Conservation (phyloP, 176 grass and related monocot species). For the Coix lacrymajobi region DNA sequence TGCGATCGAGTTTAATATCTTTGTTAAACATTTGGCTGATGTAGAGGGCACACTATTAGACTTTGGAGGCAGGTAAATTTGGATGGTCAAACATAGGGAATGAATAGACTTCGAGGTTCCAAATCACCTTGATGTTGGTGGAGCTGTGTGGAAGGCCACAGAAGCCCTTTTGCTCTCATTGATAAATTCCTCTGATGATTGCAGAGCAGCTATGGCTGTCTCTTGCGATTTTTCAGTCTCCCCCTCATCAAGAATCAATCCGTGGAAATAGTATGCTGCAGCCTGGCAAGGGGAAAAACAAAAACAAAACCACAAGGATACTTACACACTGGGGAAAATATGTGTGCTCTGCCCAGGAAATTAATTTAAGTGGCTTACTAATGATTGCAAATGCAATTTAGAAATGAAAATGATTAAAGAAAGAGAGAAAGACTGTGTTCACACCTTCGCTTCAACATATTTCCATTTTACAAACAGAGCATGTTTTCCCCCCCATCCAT, state of each 20-base stretch:
- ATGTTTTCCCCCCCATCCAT: conserved; percentile 75
- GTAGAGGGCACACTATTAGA: neutral
- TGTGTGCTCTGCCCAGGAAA: neutral
- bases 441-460: conserved; percentile 76
- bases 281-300: conserved; percentile 35
- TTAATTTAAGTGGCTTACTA: neutral
- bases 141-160: conserved; percentile 50
- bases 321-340: neutral
- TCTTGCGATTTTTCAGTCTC: conserved; percentile 65
- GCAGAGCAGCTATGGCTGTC: conserved; percentile 55
- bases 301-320: neutral
- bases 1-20: neutral
- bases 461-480: conserved; percentile 79
- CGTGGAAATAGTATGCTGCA: conserved; percentile 84
- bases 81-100: neutral
- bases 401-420: conserved; percentile 4
- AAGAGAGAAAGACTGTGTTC: neutral
- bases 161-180: conserved; percentile 72
- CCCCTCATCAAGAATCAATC: conserved; percentile 80
- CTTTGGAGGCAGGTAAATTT: neutral
- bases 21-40: neutral
- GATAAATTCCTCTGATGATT: conserved; percentile 78
- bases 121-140: conserved; percentile 69
- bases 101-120: neutral
- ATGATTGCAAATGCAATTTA: neutral